Conservation (phyloP, 495 filamentous ascomycete genomes). For the Podospora tetraspora region DNA sequence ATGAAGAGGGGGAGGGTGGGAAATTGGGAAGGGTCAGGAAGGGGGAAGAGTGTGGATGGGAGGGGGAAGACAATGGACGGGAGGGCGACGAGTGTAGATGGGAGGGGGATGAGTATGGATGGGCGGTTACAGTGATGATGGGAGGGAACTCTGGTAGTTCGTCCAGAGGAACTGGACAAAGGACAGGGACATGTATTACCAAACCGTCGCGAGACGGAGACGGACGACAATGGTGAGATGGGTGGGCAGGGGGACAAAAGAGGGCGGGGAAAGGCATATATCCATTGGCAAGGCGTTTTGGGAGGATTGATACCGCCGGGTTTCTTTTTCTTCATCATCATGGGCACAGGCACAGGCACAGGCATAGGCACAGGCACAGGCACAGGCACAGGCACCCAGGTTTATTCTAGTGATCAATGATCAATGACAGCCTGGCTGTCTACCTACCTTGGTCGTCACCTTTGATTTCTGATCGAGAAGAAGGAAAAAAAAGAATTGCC, state of each 20-base stretch:
- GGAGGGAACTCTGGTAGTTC: background rate
- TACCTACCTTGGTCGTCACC: too few species aligned
- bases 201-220: background rate
- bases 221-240: background rate
- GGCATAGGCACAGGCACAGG: too few species aligned
- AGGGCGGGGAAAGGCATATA: background rate
- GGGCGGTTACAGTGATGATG: background rate
- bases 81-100: conserved; percentile 5
- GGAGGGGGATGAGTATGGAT: conserved; percentile 11
- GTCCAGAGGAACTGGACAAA: background rate
- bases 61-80: conserved; percentile 3
- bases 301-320: background rate
- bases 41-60: conserved; percentile 13
- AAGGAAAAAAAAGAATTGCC: background rate
- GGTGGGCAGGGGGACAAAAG: background rate
- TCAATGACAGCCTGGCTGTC: too few species aligned
- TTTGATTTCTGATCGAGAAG: background rate
- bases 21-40: background rate
- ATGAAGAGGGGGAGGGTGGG: conserved; percentile 8
- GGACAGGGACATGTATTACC: background rate
- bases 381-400: too few species aligned
- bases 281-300: conserved; percentile 8
- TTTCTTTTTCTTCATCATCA: background rate
- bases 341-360: too few species aligned
- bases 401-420: too few species aligned